Base-by-base conservation (phyloP, 106 monocot genomes). In the Apostasia shenzhenica region DNA sequence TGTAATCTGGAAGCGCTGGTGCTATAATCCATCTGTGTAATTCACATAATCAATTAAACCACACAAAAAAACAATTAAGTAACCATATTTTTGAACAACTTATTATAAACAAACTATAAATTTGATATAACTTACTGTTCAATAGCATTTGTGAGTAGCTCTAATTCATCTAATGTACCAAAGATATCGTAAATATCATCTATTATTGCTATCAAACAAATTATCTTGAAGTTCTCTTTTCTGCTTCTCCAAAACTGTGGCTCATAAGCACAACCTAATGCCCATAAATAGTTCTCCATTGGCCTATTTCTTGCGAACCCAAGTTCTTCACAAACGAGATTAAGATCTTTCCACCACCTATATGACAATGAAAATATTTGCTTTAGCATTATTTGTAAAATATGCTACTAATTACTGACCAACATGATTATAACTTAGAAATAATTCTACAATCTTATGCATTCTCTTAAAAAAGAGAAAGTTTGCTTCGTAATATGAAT, bases 141-240 rank as follows among this genome's bases (percentile, higher is more conserved):
- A 40, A 60, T 60, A 7, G 41, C 60, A 2, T 38, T 41, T 60
- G 60, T 60, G 42, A 60, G 42, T 41, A 60, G 39, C 12, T 39
- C 39, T 4, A 60, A 41, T 60, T 60, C 60, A 41, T 38, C 8
- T 41, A 60, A 40, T 41, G 85, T 57, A 9, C 79, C 85, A 67
- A 85, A 85, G 3, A 82, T 45, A 63, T 89, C 88, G 59, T 85
- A 89, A 4, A 84, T 43, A 70, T 88, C 84, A 59, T 88, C 84
- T 1, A 84, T 55, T 2, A 43, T 39, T 2, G 77, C 69, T 26
- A 88, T 13, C 0, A 81, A 46, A 41, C 49, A 14, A 65, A 51
- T 65, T 2, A 60, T 66, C 26, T 77, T 77, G 2, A 76, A 57
- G 0, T 71, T 5, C 2, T 4, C 61, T 48, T 72, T 38, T 1